A percentile compares a stretch with the other conserved stretches of the same genome.
phyloP scores from a whole-genome alignment of 208 protist species.

The Kentomonas sorsogonicus region DNA sequence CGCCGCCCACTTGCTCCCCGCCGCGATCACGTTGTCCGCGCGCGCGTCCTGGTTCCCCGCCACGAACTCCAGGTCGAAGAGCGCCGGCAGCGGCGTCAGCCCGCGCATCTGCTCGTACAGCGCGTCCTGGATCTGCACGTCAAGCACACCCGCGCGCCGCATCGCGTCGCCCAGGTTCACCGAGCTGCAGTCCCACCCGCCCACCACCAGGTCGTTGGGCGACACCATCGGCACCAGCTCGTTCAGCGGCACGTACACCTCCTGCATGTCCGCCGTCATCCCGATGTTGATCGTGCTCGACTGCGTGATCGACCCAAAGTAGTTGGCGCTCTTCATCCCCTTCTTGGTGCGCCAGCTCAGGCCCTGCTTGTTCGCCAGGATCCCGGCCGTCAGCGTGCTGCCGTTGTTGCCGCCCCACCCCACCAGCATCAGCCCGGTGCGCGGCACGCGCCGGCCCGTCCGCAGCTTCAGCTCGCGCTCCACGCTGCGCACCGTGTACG shows the following conservation, averaged over 20 bases:
- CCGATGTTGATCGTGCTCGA: conserved; percentile 94
- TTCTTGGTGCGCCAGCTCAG: conserved; percentile 93
- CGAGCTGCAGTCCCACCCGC: conserved; percentile 97
- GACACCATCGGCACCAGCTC: conserved; percentile 95
- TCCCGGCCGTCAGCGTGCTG: conserved; percentile 95
- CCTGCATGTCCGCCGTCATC: conserved; percentile 74
- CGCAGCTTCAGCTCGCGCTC: conserved; percentile 71
- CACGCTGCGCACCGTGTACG: conserved; percentile 67
- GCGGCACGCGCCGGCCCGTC: conserved; percentile 84
- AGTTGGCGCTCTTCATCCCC: conserved; percentile 93
- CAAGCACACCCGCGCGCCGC: conserved; percentile 93
- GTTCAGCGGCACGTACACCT: conserved; percentile 93
- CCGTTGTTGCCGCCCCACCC: conserved; percentile 99
- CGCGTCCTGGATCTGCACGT: conserved; percentile 89
- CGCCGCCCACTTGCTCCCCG: conserved; percentile 86
- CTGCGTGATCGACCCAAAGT: conserved; percentile 97
- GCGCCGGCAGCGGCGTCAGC: conserved; percentile 91
- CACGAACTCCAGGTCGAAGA: conserved; percentile 98
- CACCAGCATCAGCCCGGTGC: conserved; percentile 93
- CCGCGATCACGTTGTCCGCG: conserved; percentile 94
- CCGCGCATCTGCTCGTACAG: conserved; percentile 83
- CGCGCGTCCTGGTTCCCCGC: conserved; percentile 96
- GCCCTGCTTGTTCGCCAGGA: conserved; percentile 93
- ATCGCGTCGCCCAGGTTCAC: conserved; percentile 94
- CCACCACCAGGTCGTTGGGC: conserved; percentile 96